Evolutionary conservation across 306 rosid genomes (phyloP), one percentile per base, ranked within the genome.

Genomic region (Cucumis melo): DNA sequence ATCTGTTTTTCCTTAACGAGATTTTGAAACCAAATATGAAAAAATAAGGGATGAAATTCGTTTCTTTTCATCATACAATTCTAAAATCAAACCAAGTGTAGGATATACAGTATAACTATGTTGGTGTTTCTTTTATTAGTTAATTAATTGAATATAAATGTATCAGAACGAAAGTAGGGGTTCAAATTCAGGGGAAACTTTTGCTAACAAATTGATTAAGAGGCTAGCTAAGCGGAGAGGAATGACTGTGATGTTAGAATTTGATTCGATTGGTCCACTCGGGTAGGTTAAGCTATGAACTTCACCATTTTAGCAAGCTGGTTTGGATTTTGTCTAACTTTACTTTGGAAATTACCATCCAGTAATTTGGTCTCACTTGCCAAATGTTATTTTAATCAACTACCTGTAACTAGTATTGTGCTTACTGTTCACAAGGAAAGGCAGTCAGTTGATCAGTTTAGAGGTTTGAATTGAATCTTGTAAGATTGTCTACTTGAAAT

Each of bases 341-440:
- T 48, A 13, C 20, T 8, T 50, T 51, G 77, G 29, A 73, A 46
- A 73, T 73, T 20, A 6, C 42, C 54, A 51, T 17, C 20, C 85
- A 91, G 97, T 65, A 81, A 83, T 64, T 41, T 87, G 78, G 36
- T 82, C 82, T 80, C 89, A 65, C 83, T 81, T 1, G 97, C 91
- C 6, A 93, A 88, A 84, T 90, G 85, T 77, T 93, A 87, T n/a
- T 87, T 89, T 66, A 86, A 83, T 77, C 85, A 82, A 65, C 73
- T 91, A 59, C 86, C 91, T 82, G 86, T 80, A 19, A 87, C 83
- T 72, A 87, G 87, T 57, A 89, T 87, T 79, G 91, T 87, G 77
- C 54, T 91, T 76, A 94, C 89, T 61, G 80, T 93, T 51, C 86
- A 83, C 38, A 88, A 89, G 70, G 94, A 87, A 82, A 85, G 93